Conservation (phyloP, 352 stramenopile genomes). For the Stramenopiles sp. region DNA sequence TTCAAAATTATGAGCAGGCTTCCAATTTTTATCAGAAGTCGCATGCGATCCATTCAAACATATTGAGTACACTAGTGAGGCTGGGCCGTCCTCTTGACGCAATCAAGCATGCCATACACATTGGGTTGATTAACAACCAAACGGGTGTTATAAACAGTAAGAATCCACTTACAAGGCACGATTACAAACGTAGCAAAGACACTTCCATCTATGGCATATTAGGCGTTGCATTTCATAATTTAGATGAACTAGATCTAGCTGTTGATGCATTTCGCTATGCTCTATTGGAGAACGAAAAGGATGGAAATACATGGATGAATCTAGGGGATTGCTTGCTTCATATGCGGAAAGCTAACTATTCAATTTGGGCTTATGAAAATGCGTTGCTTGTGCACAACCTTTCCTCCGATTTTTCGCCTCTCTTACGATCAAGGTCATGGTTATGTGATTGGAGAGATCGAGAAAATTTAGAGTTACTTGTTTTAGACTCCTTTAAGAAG, state of each 20-base stretch:
- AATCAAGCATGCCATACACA: too few species aligned
- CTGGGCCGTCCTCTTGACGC: too few species aligned
- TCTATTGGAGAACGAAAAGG: constrained; percentile 33
- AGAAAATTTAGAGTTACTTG: constrained; percentile 31
- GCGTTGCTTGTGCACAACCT: constrained; percentile 32
- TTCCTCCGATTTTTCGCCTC: constrained; percentile 25
- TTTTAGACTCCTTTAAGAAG: constrained; percentile 22
- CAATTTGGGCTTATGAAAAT: constrained; percentile 32
- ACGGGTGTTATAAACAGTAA: too few species aligned
- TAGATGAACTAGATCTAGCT: constrained; percentile 37
- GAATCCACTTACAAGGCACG: too few species aligned
- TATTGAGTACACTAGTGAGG: too few species aligned
- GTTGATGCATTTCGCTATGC: constrained; percentile 37
- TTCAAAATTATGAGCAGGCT: too few species aligned
- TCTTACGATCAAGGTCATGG: constrained; percentile 46
- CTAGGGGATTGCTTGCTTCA: constrained; percentile 46
- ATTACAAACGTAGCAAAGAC: too few species aligned
- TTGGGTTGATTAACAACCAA: too few species aligned
- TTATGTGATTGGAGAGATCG: constrained; percentile 40
- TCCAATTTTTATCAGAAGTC: too few species aligned
- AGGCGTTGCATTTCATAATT: constrained; percentile 40
- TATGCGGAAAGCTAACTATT: constrained; percentile 30
- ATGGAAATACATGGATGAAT: constrained; percentile 38
- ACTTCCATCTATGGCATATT: too few species aligned
- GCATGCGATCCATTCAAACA: too few species aligned